These are phyloP conservation scores for Penicillium sp. DNA, from an alignment of 2,329 filamentous ascomycete genomes.

Conservation along the genomic window DNA sequence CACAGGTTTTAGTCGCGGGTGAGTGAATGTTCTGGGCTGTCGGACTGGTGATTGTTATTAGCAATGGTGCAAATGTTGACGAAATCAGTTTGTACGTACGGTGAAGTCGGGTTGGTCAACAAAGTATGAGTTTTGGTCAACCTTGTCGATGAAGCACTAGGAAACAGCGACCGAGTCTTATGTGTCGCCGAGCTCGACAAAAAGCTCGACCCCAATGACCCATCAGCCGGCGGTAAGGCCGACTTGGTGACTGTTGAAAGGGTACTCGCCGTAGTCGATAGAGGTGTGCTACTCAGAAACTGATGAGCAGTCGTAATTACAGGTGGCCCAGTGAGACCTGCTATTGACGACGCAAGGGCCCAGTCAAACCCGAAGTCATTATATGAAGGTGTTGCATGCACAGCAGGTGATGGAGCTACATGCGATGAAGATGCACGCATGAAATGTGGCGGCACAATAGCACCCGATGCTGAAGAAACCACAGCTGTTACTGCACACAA, in stretches of 20 bases:
- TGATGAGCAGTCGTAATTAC: background rate
- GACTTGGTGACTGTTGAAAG: background rate
- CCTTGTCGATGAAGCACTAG: background rate
- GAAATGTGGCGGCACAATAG: constrained; percentile 12
- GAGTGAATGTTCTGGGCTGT: background rate
- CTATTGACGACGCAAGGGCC: constrained; percentile 1
- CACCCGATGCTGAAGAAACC: constrained; percentile 13
- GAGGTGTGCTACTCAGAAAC: background rate
- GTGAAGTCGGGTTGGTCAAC: background rate
- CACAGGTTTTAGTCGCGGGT: constrained; percentile 18
- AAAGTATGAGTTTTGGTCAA: background rate
- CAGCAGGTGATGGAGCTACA: background rate
- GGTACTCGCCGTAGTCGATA: background rate
- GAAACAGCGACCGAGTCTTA: background rate
- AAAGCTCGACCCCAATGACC: background rate
- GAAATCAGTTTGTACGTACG: background rate
- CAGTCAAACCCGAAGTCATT: background rate
- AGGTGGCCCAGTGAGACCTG: background rate
- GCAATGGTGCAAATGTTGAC: background rate
- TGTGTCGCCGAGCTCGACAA: background rate
- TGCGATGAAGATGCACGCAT: background rate
- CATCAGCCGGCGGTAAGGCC: too few species aligned
- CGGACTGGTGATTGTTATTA: background rate
- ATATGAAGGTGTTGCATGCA: background rate
- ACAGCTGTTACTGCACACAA: constrained; percentile 14